Conservation (phyloP, 2,329 filamentous ascomycete species). For the Podosphaera xanthii region DNA sequence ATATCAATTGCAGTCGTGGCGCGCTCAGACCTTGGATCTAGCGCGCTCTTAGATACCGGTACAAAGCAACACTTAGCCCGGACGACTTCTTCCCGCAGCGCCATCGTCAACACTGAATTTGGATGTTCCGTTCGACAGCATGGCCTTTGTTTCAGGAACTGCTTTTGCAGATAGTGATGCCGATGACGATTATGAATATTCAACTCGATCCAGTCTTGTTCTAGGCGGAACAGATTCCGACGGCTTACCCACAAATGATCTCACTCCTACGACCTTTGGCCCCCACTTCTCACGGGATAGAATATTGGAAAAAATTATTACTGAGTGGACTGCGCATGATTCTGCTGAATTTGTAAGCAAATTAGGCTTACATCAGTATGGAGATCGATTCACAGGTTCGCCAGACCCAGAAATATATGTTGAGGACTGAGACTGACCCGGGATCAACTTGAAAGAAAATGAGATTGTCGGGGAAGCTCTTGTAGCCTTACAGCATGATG, state of each 20-base stretch:
- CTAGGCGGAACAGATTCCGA: slow-evolving; percentile 48
- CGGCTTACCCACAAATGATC: slow-evolving; percentile 39
- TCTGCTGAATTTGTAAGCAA: slow-evolving; percentile 71
- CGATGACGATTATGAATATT: slow-evolving; percentile 65
- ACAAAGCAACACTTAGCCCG: not conserved
- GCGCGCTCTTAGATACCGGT: not conserved
- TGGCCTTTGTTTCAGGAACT: slow-evolving; percentile 40
- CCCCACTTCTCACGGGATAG: slow-evolving; percentile 40
- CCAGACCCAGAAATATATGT: not conserved
- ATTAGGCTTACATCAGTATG: slow-evolving; percentile 63
- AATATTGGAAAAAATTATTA: slow-evolving; percentile 52
- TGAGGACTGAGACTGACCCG: slow-evolving; percentile 12
- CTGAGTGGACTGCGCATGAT: slow-evolving; percentile 66
- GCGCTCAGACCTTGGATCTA: slow-evolving; percentile 1
- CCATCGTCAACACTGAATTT: not conserved
- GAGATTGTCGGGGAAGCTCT: slow-evolving; percentile 84
- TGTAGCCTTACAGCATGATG: slow-evolving; percentile 70
- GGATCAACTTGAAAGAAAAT: slow-evolving; percentile 44
- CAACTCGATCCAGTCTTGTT: slow-evolving; percentile 42
- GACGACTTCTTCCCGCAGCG: not conserved
- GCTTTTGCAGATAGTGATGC: slow-evolving; percentile 61
- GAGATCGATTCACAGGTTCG: slow-evolving; percentile 62
- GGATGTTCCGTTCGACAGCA: slow-evolving; percentile 5
- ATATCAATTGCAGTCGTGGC: too few relatives aligned
- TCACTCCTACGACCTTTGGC: slow-evolving; percentile 59